Evolutionary conservation across 768 basidiomycete species (phyloP).

Genomic region (Phylloporus sp.): DNA sequence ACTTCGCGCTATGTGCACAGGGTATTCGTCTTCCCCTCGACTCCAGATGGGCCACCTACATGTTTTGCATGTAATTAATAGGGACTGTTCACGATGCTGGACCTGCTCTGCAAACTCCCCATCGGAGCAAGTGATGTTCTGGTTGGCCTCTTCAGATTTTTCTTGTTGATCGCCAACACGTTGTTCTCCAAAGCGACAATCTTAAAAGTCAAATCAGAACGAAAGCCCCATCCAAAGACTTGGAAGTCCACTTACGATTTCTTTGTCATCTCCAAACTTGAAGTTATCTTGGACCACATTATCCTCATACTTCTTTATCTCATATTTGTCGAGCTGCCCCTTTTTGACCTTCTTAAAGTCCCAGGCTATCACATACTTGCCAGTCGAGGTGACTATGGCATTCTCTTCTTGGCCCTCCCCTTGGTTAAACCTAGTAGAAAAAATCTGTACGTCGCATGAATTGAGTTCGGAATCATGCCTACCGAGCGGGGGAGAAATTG

Average conservation of each 20-base stretch:
- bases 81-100: conserved; percentile 65
- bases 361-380: conserved; percentile 92
- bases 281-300: conserved; percentile 96
- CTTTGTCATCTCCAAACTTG: conserved; percentile 94
- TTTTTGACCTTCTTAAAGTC: conserved; percentile 95
- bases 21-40: conserved; percentile 15
- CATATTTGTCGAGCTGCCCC: conserved; percentile 86
- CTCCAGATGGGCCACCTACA: conserved; percentile 1
- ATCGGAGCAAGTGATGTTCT: conserved; percentile 60
- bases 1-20: neutral
- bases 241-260: conserved; percentile 70
- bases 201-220: conserved; percentile 37
- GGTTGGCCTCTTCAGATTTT: conserved; percentile 78
- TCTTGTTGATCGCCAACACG: conserved; percentile 92
- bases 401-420: conserved; percentile 86
- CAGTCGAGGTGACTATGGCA: conserved; percentile 92
- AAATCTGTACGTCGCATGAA: neutral
- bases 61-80: conserved; percentile 37
- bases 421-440: conserved; percentile 74
- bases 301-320: conserved; percentile 95
- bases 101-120: conserved; percentile 42
- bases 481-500: conserved; percentile 92
- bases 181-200: conserved; percentile 95
- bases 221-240: neutral
- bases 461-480: conserved; percentile 13